Conservation (phyloP, 1,284 basidiomycete genomes). For the Hypsizygus ulmarius region DNA sequence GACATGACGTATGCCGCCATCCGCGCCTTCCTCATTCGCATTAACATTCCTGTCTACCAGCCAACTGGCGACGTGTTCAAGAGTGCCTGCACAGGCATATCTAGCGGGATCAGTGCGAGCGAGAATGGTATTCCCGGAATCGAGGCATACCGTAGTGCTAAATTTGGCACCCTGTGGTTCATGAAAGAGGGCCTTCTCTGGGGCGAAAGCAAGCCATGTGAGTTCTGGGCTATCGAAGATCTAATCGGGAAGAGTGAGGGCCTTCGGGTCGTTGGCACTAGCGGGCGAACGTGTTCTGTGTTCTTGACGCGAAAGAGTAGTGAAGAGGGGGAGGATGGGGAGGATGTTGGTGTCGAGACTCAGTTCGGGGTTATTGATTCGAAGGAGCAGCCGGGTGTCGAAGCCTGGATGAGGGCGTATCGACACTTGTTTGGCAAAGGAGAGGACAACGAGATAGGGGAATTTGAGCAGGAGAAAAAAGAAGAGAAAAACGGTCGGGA, state of each 20-base stretch:
- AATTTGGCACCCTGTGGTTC: constrained; percentile 72
- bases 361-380: constrained; percentile 72
- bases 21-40: constrained; percentile 49
- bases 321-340: constrained; percentile 25
- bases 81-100: constrained; percentile 42
- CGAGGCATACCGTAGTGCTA: constrained; percentile 67
- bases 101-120: constrained; percentile 33
- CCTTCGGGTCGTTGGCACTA: constrained; percentile 60
- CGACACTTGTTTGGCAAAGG: constrained; percentile 56
- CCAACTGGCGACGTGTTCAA: constrained; percentile 53
- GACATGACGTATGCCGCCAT: constrained; percentile 46
- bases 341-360: constrained; percentile 51
- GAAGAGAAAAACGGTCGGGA: constrained; percentile 4
- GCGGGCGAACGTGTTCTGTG: constrained; percentile 65
- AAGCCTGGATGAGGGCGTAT: constrained; percentile 58
- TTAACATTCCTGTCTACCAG: constrained; percentile 44
- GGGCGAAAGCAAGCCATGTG: constrained; percentile 71
- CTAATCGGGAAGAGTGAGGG: constrained; percentile 49
- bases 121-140: constrained; percentile 53
- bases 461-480: no score
- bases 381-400: constrained; percentile 62
- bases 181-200: constrained; percentile 62
- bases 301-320: constrained; percentile 46
- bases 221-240: constrained; percentile 69
- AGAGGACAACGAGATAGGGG: constrained; percentile 17